Conservation (phyloP, 2,329 filamentous ascomycete species). For the Beauveria sp. region DNA sequence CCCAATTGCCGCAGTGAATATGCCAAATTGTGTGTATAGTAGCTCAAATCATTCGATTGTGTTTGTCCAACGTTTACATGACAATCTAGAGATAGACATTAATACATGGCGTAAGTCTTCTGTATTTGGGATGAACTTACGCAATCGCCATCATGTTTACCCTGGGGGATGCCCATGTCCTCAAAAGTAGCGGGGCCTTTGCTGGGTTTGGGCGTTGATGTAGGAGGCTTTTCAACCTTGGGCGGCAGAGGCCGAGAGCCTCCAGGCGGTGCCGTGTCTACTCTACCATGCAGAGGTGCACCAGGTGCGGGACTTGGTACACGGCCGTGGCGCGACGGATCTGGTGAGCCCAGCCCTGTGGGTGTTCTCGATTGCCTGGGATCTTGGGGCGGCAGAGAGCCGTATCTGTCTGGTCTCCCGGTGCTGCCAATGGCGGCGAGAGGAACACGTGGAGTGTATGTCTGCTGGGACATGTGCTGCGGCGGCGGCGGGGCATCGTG, state of each 20-base stretch:
- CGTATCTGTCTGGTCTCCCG: slow-evolving; percentile 23
- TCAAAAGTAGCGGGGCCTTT: slow-evolving; percentile 94
- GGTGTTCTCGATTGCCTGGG: slow-evolving; percentile 16
- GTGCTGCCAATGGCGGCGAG: slow-evolving; percentile 17
- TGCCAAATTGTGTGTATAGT: not conserved
- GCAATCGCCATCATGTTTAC: slow-evolving; percentile 82
- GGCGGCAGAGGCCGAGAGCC: slow-evolving; percentile 16
- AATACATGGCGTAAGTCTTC: not conserved
- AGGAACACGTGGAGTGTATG: not conserved
- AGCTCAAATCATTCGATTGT: not conserved
- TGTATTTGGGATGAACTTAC: slow-evolving; percentile 46
- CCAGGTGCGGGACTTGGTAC: slow-evolving; percentile 15
- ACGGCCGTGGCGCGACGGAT: slow-evolving; percentile 14
- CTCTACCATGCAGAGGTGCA: slow-evolving; percentile 20
- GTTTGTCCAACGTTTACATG: not conserved
- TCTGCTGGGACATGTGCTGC: slow-evolving; percentile 2
- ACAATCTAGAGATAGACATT: not conserved
- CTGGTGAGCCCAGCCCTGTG: slow-evolving; percentile 15
- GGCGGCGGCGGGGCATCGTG: not conserved
- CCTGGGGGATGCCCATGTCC: slow-evolving; percentile 89
- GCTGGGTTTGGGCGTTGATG: slow-evolving; percentile 32
- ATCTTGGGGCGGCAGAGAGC: slow-evolving; percentile 23
- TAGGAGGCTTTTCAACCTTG: slow-evolving; percentile 16
- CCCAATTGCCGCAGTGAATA: not conserved
- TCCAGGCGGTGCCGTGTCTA: slow-evolving; percentile 31